Evolutionary conservation across 768 basidiomycete species (phyloP), one percentile per base, ranked within the genome.

Genomic region (Termitomyces sp.): DNA sequence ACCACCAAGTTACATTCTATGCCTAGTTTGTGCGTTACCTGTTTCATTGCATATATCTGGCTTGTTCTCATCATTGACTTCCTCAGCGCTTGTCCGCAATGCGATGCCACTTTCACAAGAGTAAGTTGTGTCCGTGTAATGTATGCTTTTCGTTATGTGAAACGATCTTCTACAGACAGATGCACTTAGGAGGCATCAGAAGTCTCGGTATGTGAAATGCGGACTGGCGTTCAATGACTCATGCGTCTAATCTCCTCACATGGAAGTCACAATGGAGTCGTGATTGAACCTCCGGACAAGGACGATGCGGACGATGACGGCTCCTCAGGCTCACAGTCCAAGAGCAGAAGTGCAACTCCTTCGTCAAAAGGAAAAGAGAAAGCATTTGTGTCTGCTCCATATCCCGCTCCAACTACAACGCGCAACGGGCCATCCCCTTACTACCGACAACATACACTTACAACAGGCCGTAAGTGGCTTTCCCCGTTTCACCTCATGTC

Each of bases 101-200:
- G 89, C 60, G 87, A 89, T 63, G 86, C 89, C 41, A 83, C 82
- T 38, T 91, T 91, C 65, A 90, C 89, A 45, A 76, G 89, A 70
- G 89, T 89, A 68, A 67, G 82, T 81, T 41, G 30, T 9, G 26
- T 14, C 43, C 37, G 45, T 61, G 50, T 46, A 21, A 56, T 23
- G 41, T 19, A 54, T 33, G 45, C 47, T 53, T 46, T 61, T 50
- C 54, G 50, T 52, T 28, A 46, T 53, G 57, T 54, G 56, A 60
- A 52, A 60, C 65, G 50, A 70, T 62, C 14, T 30, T 53, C 44
- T 50, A 58, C 62, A 91, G 89, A 86, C 87, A n/a, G 89, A 91
- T 70, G 89, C 89, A 19, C 75, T 89, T n/a, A 77, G 85, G 44
- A 77, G 89, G 64, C 89, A 91, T 67, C 86, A 89, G 71, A 88